Base-by-base conservation (phyloP, 805 yeast genomes). In the Monosporozyma solicola region DNA sequence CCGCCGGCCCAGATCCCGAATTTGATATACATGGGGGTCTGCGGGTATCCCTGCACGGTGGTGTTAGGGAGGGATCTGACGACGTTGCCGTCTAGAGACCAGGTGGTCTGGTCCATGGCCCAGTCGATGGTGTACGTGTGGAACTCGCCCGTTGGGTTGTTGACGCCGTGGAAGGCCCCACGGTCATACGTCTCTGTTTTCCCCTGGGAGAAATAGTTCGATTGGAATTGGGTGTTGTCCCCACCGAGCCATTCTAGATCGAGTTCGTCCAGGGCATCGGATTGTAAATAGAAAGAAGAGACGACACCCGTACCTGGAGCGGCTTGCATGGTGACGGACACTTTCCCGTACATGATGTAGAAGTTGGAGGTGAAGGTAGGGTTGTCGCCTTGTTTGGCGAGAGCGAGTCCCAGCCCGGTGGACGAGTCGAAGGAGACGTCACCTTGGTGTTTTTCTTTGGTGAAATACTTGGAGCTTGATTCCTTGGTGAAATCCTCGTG, bases 201-300 rank as follows among this genome's bases (percentile, higher is more conserved):
- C 55, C 96, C 97, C 66, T 90, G 85, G 39, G 89, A 80, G 72
- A 88, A 90, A 68, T 70, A 91, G 66, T 86, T 86, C 27, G 90
- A 75, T 70, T 87, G 95, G 60, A 85, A 80, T 65, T 87, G 84
- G 44, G 80, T 75, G 27, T 74, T 74, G 64, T 90, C 95, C 48
- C 87, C 82, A 20, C 97, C 97, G 47, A 86, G 74, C 83, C 94
- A 85, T 68, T 91, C 97, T 49, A 86, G 64, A 70, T 91, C 97
- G 48, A 91, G 82, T 70, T 91, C 97, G 69, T 91, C 97, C 57
- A 84, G 73, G 62, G 85, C 96, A 66, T 91, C 97, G 61, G 80
- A 74, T 64, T 88, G 95, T 52, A 90, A 74, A 58, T 84, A 87
- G 59, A 90, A 80, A 2, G 94, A 83, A 0, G 96, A 85, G 13